Percentiles rank a stretch among this genome's conserved stretches.
Conservation (phyloP, 768 basidiomycete species). For the Suillus alpinus region DNA sequence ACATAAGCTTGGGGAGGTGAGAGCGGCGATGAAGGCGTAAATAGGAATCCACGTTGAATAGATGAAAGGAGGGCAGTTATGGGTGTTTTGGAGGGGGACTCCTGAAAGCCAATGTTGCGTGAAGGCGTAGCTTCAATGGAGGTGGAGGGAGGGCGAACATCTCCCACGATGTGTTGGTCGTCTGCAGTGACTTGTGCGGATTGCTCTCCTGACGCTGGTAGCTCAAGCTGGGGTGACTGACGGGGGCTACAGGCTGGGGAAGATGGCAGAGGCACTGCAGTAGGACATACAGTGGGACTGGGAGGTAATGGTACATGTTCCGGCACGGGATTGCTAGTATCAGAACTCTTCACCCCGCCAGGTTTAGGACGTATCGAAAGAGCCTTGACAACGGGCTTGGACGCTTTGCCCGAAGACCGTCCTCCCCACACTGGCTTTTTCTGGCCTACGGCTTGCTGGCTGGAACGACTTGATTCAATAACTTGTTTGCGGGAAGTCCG, state of each 20-base stretch:
- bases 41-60: slow-evolving; percentile 68
- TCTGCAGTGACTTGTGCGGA: background rate
- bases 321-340: background rate
- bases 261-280: slow-evolving; percentile 9
- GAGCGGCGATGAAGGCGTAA: slow-evolving; percentile 59
- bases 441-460: background rate
- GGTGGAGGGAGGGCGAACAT: background rate
- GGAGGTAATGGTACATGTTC: slow-evolving; percentile 7
- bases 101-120: background rate
- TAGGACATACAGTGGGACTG: slow-evolving; percentile 4
- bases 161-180: background rate
- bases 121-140: background rate
- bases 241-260: slow-evolving; percentile 2
- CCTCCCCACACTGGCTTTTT: slow-evolving; percentile 8
- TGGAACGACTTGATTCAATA: background rate
- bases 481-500: background rate
- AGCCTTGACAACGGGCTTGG: background rate
- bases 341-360: background rate
- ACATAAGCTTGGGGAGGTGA: slow-evolving; percentile 54
- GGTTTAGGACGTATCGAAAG: background rate
- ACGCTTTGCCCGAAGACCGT: background rate
- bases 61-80: slow-evolving; percentile 61
- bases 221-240: background rate
- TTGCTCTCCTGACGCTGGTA: background rate
- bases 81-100: slow-evolving; percentile 46